phyloP scores from a whole-genome alignment of 306 rosid genomes.

The Quercus suber region DNA sequence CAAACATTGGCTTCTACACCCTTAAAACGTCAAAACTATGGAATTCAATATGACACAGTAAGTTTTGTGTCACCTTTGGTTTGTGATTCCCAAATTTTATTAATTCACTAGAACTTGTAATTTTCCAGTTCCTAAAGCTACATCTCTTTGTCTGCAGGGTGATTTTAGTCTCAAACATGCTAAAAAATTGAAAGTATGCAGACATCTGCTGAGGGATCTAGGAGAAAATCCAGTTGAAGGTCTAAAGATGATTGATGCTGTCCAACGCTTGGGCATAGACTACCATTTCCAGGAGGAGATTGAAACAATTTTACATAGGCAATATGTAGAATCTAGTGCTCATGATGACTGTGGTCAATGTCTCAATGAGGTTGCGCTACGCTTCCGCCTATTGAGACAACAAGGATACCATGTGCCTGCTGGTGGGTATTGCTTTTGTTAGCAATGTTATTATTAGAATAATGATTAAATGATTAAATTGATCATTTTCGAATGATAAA shows the following conservation, averaged over 20 bases:
- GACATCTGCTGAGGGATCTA: slow-evolving; percentile 13
- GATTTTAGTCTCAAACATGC: not conserved
- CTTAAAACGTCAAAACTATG: not conserved
- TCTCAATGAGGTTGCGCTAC: slow-evolving; percentile 33
- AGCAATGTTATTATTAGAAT: no score
- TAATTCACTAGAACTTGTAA: not conserved
- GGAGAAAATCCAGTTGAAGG: slow-evolving; percentile 18
- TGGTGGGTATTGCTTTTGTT: slow-evolving; percentile 1
- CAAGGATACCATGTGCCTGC: slow-evolving; percentile 30
- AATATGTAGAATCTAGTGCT: not conserved
- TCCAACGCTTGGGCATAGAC: slow-evolving; percentile 44
- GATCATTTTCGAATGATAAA: no score
- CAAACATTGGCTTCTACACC: no score
- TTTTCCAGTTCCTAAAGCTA: not conserved
- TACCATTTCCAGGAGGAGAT: slow-evolving; percentile 46
- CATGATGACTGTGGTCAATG: not conserved
- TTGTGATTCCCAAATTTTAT: not conserved
- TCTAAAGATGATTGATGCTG: slow-evolving; percentile 34
- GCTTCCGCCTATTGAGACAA: slow-evolving; percentile 44
- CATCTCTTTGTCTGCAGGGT: slow-evolving; percentile 16
- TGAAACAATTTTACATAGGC: slow-evolving; percentile 17
- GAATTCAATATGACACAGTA: no score
- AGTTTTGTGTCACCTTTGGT: not conserved
- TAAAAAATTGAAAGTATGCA: not conserved
- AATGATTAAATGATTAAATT: no score